Evolutionary conservation across 257 asterid genomes (phyloP), one percentile per base, ranked within the genome.

Genomic region (Petrea volubilis): DNA sequence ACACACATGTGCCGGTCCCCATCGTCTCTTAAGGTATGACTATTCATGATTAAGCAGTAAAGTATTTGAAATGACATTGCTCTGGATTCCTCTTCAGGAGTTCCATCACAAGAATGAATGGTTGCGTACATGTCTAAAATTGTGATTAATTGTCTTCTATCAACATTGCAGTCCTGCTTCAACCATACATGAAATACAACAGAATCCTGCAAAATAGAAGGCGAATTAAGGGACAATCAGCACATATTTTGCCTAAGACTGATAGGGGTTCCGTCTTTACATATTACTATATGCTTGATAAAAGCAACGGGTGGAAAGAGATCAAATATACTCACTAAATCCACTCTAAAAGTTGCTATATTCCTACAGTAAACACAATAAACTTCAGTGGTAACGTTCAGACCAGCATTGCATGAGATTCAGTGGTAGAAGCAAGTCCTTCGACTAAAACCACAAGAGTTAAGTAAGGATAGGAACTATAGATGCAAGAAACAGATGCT

Each of bases 131-230:
- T 27, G 71, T 17, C 36, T 14, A 40, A 18, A 46, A 17, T 29
- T 29, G 20, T 20, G 63, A 65, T 40, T 24, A 46, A 40, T 40
- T 57, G 69, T 64, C 41, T 46, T 6, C 18, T 15, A 58, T 49
- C 38, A 20, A 41, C 2, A 43, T 29, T 4, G 50, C 61, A 34
- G 61, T 25, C 72, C 59, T 15, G 68, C 28, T 71, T 85, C 74
- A 90, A 79, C 90, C 83, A 66, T 85, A 82, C 74, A 82, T 33
- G 77, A 78, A 85, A 60, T 84, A 83, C 91, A 88, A 78, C 61
- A 92, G 89, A 72, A 81, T 55, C 97, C 97, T 92, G 91, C 91
- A 80, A 72, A 71, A 43, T 55, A 17, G 49, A 47, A 47, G 67
- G 21, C 47, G 15, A 40, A 62, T 59, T 68, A 38, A 74, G 77